A percentile compares a stretch with the other conserved stretches of the same genome.
Conservation (phyloP, 2,329 filamentous ascomycete species). For the Fusarium sp. region DNA sequence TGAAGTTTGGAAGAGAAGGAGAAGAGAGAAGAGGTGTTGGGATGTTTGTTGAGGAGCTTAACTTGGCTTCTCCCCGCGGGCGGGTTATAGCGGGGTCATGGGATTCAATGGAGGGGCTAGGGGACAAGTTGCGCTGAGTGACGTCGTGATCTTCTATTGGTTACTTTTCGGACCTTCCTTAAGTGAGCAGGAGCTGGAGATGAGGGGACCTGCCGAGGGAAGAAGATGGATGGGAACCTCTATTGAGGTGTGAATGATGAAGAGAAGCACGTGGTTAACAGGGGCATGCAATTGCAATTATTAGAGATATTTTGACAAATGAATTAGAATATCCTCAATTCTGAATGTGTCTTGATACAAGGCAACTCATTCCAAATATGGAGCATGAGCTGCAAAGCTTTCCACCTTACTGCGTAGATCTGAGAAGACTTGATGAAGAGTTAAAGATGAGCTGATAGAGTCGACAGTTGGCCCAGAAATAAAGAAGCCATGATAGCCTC, state of each 20-base stretch:
- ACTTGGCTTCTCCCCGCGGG: slow-evolving; percentile 26
- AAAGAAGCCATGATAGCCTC: neutral
- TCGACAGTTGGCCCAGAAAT: neutral
- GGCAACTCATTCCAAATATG: neutral
- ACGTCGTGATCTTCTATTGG: slow-evolving; percentile 34
- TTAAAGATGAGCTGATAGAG: neutral
- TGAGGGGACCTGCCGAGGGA: slow-evolving; percentile 18
- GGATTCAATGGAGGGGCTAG: slow-evolving; percentile 32
- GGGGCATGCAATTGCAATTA: neutral
- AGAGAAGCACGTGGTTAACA: slow-evolving; percentile 17
- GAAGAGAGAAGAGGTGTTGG: slow-evolving; percentile 28
- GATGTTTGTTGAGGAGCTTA: slow-evolving; percentile 40
- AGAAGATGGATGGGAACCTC: neutral
- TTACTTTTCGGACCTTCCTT: slow-evolving; percentile 5
- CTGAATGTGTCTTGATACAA: neutral
- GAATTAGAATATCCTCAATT: neutral
- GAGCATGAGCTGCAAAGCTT: neutral
- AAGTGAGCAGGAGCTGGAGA: neutral
- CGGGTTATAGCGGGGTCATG: slow-evolving; percentile 41
- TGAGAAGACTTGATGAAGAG: neutral
- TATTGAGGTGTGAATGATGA: slow-evolving; percentile 3
- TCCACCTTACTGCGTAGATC: neutral
- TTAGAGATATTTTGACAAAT: neutral
- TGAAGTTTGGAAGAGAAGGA: neutral
- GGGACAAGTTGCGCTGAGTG: slow-evolving; percentile 22